These are phyloP conservation scores for Acanthamoeba divionensis DNA, from an alignment of 208 protist species.

Conservation along the genomic window DNA sequence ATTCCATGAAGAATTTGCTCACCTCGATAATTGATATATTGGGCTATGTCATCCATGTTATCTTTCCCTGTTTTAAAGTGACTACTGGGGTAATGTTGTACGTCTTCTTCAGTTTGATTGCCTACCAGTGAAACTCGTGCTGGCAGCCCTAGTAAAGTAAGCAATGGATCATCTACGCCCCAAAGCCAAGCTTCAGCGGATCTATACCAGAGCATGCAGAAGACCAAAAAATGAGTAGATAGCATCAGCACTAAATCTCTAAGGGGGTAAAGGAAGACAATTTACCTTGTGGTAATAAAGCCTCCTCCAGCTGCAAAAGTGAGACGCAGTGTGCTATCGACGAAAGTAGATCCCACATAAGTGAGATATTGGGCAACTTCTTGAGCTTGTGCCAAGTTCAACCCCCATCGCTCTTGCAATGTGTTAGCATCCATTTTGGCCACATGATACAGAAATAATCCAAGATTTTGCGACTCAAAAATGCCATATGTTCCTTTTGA, in stretches of 20 bases:
- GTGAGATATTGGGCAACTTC: not conserved
- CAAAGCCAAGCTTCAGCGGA: not conserved
- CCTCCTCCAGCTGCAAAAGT: slow-evolving; percentile 3
- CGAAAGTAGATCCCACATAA: not conserved
- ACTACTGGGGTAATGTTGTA: not conserved
- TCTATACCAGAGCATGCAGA: too few relatives aligned
- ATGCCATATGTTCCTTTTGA: not conserved
- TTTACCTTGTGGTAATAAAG: slow-evolving; percentile 3
- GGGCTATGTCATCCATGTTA: slow-evolving; percentile 22
- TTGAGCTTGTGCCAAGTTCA: not conserved
- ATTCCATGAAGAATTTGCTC: not conserved
- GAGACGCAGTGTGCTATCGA: not conserved
- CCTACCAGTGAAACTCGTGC: not conserved
- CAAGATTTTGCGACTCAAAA: not conserved
- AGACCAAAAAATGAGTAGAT: too few relatives aligned
- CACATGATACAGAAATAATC: not conserved
- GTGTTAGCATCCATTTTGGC: not conserved
- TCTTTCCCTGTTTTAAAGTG: not conserved
- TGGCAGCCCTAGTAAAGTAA: not conserved
- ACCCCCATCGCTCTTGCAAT: not conserved
- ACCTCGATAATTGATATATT: slow-evolving; percentile 31
- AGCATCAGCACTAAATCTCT: too few relatives aligned
- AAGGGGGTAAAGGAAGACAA: too few relatives aligned
- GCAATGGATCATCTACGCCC: slow-evolving; percentile 28
- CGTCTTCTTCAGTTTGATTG: slow-evolving; percentile 4